Conservation (phyloP, 257 asterid genomes). For the Capsicum baccatum region DNA sequence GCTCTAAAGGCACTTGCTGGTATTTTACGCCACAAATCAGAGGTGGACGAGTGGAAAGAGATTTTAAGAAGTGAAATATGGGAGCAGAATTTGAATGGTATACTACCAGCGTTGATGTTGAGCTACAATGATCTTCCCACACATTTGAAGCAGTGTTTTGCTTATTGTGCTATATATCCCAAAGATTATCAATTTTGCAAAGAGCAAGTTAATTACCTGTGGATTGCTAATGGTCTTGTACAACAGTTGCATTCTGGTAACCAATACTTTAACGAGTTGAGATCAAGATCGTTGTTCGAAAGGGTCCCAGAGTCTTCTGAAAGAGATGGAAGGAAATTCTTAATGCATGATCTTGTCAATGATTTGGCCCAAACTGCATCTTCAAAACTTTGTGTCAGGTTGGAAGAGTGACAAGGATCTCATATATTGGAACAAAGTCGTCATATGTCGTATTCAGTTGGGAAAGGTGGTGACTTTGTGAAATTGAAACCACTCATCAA, state of each 20-base stretch:
- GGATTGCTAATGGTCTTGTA: constrained; percentile 28
- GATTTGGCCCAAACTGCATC: constrained; percentile 28
- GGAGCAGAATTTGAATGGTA: background rate
- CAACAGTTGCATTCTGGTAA: background rate
- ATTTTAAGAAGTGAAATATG: constrained; percentile 13
- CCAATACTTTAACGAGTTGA: background rate
- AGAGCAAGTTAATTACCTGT: background rate
- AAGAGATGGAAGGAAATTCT: background rate
- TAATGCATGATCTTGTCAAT: constrained; percentile 33
- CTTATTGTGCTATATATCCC: constrained; percentile 31
- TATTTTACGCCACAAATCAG: background rate
- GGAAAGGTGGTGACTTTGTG: background rate
- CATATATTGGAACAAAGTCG: background rate
- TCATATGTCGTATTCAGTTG: background rate
- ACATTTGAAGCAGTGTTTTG: constrained; percentile 15
- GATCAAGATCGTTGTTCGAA: constrained; percentile 8
- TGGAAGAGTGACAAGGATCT: background rate
- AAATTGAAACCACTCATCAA: background rate
- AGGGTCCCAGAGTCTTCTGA: background rate
- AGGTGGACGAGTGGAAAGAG: background rate
- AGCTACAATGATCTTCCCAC: constrained; percentile 29
- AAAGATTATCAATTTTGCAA: constrained; percentile 11
- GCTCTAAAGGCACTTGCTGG: constrained; percentile 2
- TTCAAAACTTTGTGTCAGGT: constrained; percentile 5
- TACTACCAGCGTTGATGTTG: constrained; percentile 14